A percentile compares a stretch with the other conserved stretches of the same genome.
Conservation (phyloP, 2,329 filamentous ascomycete genomes). For the Pseudogymnoascus sp. region DNA sequence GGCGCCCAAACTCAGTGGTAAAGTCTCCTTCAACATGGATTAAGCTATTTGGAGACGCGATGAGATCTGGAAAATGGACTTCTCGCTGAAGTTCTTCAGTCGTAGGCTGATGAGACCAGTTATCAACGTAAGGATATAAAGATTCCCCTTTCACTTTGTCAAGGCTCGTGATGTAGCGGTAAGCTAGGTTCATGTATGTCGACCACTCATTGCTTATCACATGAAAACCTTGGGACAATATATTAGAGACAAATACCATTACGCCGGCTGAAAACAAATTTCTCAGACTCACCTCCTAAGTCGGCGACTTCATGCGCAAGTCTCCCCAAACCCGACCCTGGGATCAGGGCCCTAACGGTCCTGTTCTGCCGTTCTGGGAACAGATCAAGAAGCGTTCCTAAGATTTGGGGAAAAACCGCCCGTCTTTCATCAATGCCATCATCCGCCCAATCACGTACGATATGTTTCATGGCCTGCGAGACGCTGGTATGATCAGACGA, state of each 20-base stretch:
- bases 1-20: constrained; percentile 8
- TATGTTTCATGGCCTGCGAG: neutral
- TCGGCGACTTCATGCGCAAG: neutral
- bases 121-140: neutral
- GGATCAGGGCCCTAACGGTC: neutral
- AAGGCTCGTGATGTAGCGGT: neutral
- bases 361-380: neutral
- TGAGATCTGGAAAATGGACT: no score
- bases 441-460: neutral
- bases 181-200: neutral
- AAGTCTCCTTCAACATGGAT: no score
- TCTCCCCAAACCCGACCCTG: neutral
- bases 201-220: neutral
- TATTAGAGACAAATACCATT: neutral
- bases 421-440: neutral
- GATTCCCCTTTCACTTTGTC: neutral
- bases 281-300: neutral
- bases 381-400: neutral
- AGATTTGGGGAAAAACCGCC: neutral
- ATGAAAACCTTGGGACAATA: neutral
- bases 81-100: no score
- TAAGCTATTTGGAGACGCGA: no score
- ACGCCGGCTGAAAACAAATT: neutral
- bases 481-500: neutral
- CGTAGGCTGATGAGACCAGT: neutral